Evolutionary conservation across 306 rosid genomes (phyloP).

Genomic region (Medicago lupulina): DNA sequence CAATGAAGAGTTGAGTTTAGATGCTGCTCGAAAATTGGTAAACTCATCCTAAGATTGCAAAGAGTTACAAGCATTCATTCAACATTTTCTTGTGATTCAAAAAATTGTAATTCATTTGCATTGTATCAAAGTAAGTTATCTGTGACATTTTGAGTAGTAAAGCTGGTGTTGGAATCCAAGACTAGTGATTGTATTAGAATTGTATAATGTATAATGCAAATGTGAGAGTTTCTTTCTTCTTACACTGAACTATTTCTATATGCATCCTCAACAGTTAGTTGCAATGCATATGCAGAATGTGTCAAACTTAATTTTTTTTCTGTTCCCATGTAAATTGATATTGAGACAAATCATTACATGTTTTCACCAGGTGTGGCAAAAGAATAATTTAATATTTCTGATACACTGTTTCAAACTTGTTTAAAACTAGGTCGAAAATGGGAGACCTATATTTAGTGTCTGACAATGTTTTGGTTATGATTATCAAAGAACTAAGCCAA

Average conservation of each 20-base stretch:
- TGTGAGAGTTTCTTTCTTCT: not conserved
- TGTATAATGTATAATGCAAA: conserved; percentile 4
- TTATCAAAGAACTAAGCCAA: too few relatives aligned
- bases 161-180: not conserved
- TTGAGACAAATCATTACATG: too few relatives aligned
- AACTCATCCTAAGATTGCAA: conserved; percentile 47
- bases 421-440: too few relatives aligned
- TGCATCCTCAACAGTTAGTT: not conserved
- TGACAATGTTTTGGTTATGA: too few relatives aligned
- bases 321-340: too few relatives aligned
- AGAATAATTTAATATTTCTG: too few relatives aligned
- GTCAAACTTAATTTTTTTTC: too few relatives aligned
- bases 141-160: conserved; percentile 25
- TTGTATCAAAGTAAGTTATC: conserved; percentile 32
- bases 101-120: conserved; percentile 44
- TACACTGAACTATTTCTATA: not conserved
- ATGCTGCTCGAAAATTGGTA: conserved; percentile 63
- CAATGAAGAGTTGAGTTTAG: conserved; percentile 70
- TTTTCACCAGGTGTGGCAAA: too few relatives aligned
- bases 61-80: conserved; percentile 30
- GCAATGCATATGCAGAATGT: not conserved
- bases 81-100: conserved; percentile 33
- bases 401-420: too few relatives aligned
- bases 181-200: conserved; percentile 7
- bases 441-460: too few relatives aligned